Evolutionary conservation across 208 protist species (phyloP).

Genomic region (Crithidia expoeki): DNA sequence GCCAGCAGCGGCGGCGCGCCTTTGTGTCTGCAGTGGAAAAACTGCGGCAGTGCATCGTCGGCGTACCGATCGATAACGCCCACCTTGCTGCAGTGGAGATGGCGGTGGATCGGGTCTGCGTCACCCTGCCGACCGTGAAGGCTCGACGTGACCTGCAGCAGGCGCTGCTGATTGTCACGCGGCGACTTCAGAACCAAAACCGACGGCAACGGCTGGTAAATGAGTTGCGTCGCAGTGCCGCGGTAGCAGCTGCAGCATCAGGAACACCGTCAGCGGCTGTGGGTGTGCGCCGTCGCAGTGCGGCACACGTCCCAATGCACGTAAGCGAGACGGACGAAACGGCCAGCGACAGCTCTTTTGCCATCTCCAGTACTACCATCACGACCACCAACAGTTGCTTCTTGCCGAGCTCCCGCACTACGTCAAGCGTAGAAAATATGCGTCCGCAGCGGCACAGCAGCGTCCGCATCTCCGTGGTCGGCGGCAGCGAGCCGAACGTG

Average conservation of each 20-base stretch:
- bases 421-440: background rate
- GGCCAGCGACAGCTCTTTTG: background rate
- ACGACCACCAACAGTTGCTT: slow-evolving; percentile 5
- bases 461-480: background rate
- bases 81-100: slow-evolving; percentile 28
- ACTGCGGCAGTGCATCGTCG: slow-evolving; percentile 30
- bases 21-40: slow-evolving; percentile 34
- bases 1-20: slow-evolving; percentile 26
- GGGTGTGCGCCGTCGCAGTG: background rate
- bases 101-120: slow-evolving; percentile 30
- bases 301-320: background rate
- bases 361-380: background rate
- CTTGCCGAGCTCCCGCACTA: slow-evolving; percentile 1
- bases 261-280: background rate
- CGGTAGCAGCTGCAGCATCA: background rate
- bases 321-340: background rate
- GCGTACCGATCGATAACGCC: slow-evolving; percentile 27
- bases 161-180: slow-evolving; percentile 46
- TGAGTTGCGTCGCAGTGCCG: background rate
- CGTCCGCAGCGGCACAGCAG: background rate
- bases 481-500: background rate
- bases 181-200: slow-evolving; percentile 34
- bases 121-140: slow-evolving; percentile 6
- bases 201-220: slow-evolving; percentile 7
- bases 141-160: slow-evolving; percentile 34